Conservation (phyloP, 2,329 filamentous ascomycete species). For the Alternaria ethzedia region DNA sequence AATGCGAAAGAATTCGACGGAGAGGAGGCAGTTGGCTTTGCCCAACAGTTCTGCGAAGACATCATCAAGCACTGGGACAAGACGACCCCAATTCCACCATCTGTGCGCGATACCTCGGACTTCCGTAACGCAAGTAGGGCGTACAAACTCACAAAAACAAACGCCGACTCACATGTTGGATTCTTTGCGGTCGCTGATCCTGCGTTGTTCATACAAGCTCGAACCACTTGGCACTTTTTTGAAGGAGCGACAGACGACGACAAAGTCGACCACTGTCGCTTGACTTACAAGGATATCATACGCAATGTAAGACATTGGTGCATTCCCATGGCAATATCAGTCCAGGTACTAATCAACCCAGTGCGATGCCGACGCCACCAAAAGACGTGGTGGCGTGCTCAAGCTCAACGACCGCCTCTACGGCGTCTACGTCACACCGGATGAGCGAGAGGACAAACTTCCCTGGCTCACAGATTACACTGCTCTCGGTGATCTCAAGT, state of each 20-base stretch:
- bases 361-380: background rate
- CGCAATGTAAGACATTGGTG: background rate
- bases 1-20: background rate
- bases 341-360: background rate
- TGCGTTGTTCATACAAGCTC: background rate
- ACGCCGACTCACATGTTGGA: background rate
- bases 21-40: background rate
- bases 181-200: background rate
- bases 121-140: background rate
- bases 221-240: background rate
- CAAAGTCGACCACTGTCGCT: background rate
- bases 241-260: background rate
- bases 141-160: background rate
- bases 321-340: too few relatives aligned
- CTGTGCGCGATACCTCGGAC: background rate
- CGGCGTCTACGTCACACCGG: background rate
- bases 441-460: background rate
- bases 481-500: background rate
- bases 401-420: background rate
- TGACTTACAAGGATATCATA: background rate
- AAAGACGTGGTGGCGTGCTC: background rate
- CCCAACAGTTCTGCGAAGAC: background rate
- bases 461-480: background rate
- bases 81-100: background rate
- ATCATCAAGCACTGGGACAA: accelerated